phyloP scores from a whole-genome alignment of 768 basidiomycete genomes.

The Candolleomyces efflorescens region DNA sequence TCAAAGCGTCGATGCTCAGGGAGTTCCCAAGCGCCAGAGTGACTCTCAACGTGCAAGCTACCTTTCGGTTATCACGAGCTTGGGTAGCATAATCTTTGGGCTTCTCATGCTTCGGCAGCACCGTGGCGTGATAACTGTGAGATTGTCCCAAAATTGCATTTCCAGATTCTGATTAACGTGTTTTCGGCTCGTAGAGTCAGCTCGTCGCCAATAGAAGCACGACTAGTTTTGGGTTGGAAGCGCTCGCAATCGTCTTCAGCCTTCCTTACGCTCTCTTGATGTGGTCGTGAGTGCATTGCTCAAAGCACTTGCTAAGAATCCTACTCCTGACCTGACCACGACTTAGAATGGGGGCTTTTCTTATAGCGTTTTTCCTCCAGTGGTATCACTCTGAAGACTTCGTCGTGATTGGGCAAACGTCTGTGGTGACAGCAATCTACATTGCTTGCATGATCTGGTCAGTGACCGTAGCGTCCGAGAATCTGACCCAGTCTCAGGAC shows the following conservation, averaged over 20 bases:
- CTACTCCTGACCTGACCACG: not conserved
- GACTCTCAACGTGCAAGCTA: conserved; percentile 4
- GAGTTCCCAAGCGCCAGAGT: not conserved
- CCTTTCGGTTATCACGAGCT: not conserved
- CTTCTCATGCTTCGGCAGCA: not conserved
- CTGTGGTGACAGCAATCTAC: not conserved
- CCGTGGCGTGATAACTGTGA: not conserved
- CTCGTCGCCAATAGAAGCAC: not conserved
- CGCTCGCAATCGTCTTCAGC: conserved; percentile 4
- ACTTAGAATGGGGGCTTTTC: not conserved
- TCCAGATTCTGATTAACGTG: not conserved
- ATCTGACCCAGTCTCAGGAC: too few relatives aligned
- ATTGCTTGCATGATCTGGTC: not conserved
- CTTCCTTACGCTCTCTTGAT: conserved; percentile 5
- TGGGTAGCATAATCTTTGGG: conserved; percentile 5
- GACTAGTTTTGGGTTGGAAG: not conserved
- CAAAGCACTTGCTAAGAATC: not conserved
- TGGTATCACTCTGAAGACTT: not conserved
- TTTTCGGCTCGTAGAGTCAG: not conserved
- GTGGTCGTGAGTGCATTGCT: conserved; percentile 1
- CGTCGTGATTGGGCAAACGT: not conserved
- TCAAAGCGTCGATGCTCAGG: conserved; percentile 1
- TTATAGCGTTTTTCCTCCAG: not conserved
- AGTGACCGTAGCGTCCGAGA: not conserved
- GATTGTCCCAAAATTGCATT: not conserved